Percentiles rank a stretch among this genome's conserved stretches.
Conservation (phyloP, 2,329 filamentous ascomycete species). For the Fusarium longipes region DNA sequence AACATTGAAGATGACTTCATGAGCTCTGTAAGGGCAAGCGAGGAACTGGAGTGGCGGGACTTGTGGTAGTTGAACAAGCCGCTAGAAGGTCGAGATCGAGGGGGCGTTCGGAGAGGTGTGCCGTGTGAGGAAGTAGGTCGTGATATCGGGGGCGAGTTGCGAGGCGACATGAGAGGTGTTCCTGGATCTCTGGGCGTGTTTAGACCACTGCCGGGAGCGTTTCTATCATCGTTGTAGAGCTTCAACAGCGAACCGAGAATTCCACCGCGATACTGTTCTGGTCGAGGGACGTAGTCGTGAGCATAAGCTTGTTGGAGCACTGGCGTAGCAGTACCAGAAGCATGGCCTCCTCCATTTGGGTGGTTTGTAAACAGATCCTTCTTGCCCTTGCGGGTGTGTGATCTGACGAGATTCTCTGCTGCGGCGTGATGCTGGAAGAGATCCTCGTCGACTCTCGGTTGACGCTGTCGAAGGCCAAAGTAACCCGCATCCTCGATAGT, state of each 20-base stretch:
- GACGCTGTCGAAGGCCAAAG: slow-evolving; percentile 42
- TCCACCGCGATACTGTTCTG: slow-evolving; percentile 76
- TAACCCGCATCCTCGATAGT: slow-evolving; percentile 29
- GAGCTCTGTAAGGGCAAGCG: slow-evolving; percentile 61
- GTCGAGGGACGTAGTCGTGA: slow-evolving; percentile 71
- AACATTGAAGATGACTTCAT: slow-evolving; percentile 66
- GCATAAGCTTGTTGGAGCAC: slow-evolving; percentile 61
- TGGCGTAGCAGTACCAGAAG: slow-evolving; percentile 54
- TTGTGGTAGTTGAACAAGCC: slow-evolving; percentile 57
- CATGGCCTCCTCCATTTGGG: slow-evolving; percentile 36
- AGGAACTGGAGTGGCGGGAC: slow-evolving; percentile 56
- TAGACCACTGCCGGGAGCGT: slow-evolving; percentile 52
- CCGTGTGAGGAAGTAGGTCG: slow-evolving; percentile 54
- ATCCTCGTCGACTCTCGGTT: slow-evolving; percentile 34
- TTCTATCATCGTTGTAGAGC: slow-evolving; percentile 68
- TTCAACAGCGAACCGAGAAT: slow-evolving; percentile 79
- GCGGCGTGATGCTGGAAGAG: slow-evolving; percentile 43
- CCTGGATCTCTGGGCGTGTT: slow-evolving; percentile 56
- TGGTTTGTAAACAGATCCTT: slow-evolving; percentile 49
- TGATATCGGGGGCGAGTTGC: slow-evolving; percentile 55
- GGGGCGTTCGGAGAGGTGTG: slow-evolving; percentile 47
- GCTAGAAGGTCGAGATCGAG: slow-evolving; percentile 51
- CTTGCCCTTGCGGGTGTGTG: slow-evolving; percentile 49
- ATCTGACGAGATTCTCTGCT: slow-evolving; percentile 52
- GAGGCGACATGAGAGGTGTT: slow-evolving; percentile 56